These are phyloP conservation scores for Ramaria rubella DNA, from an alignment of 768 basidiomycete species.

Conservation along the genomic window DNA sequence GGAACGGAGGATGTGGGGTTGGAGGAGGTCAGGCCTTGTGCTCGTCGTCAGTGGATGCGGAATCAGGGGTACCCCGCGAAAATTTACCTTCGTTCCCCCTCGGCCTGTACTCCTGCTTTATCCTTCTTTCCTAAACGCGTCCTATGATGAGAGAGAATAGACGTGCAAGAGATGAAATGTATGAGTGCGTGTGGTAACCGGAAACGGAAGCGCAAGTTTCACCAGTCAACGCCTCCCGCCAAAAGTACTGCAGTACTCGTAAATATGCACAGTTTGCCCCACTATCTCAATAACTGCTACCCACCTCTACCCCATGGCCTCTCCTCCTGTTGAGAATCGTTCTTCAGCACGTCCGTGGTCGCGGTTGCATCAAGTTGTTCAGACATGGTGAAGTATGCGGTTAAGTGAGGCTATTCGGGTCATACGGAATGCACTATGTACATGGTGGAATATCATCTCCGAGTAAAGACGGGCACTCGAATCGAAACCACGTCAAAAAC, in stretches of 20 bases:
- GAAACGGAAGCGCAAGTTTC: not conserved
- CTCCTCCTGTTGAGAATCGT: not conserved
- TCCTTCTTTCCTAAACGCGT: slow-evolving; percentile 14
- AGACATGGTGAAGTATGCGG: not conserved
- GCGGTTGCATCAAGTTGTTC: not conserved
- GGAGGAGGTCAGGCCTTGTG: slow-evolving; percentile 67
- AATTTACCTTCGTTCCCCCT: not conserved
- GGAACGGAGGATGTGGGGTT: slow-evolving; percentile 86
- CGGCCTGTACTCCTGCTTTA: slow-evolving; percentile 10
- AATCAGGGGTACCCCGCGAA: not conserved
- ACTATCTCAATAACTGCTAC: not conserved
- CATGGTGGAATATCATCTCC: not conserved
- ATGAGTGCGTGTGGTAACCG: not conserved
- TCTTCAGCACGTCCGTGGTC: not conserved
- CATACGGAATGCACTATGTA: not conserved
- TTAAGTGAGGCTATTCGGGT: not conserved
- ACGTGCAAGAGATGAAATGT: not conserved
- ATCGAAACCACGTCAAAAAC: not conserved
- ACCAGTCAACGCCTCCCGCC: slow-evolving; percentile 11
- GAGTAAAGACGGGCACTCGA: not conserved
- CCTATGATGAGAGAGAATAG: slow-evolving; percentile 6
- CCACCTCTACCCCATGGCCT: not conserved
- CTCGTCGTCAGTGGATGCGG: not conserved
- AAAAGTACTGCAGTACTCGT: not conserved
- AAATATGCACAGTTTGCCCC: not conserved